These are phyloP conservation scores for Eimeria brunetti DNA, from an alignment of 169 alveolate species.

Conservation along the genomic window DNA sequence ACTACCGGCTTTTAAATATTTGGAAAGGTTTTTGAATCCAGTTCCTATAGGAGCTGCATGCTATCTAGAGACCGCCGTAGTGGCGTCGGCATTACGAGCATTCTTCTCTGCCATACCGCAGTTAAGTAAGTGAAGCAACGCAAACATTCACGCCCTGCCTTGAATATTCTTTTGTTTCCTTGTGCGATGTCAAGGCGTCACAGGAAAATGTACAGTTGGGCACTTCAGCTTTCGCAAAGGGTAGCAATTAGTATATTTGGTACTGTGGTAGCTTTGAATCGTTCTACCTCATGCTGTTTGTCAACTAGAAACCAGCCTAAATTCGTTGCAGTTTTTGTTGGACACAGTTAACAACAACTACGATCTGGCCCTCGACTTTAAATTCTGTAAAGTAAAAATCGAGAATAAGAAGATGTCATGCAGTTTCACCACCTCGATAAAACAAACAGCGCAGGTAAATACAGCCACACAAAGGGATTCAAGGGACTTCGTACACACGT, in stretches of 20 bases:
- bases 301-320: not conserved
- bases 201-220: not conserved
- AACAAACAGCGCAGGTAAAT: slow-evolving; percentile 23
- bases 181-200: not conserved
- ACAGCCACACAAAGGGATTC: not conserved
- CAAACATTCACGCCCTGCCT: not conserved
- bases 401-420: slow-evolving; percentile 27
- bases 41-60: slow-evolving; percentile 91
- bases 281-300: not conserved
- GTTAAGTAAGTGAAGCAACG: slow-evolving; percentile 46
- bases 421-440: not conserved
- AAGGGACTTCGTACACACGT: not conserved
- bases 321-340: not conserved
- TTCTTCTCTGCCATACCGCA: slow-evolving; percentile 86
- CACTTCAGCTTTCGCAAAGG: not conserved
- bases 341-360: slow-evolving; percentile 25
- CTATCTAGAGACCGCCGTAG: slow-evolving; percentile 84
- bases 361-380: slow-evolving; percentile 36
- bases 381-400: slow-evolving; percentile 26
- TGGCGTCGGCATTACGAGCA: slow-evolving; percentile 85
- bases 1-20: not conserved
- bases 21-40: slow-evolving; percentile 83
- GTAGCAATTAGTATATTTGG: not conserved
- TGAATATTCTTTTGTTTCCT: not conserved
- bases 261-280: not conserved